Evolutionary conservation across 345 rosid species (phyloP).

Genomic region (Camelina hispida): DNA sequence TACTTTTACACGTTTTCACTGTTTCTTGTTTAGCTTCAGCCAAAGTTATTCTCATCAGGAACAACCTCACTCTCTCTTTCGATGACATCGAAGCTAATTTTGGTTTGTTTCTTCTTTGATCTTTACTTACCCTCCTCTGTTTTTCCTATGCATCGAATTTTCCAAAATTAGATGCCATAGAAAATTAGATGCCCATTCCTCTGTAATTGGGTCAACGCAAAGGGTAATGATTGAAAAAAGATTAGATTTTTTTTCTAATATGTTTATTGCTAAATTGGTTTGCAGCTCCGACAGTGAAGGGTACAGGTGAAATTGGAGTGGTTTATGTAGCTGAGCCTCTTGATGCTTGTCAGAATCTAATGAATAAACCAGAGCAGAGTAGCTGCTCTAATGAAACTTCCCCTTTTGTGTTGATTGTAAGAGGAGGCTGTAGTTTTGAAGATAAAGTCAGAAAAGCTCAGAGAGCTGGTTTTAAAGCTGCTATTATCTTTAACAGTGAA

Average conservation of each 20-base stretch:
- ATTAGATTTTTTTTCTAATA: neutral
- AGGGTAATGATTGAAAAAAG: neutral
- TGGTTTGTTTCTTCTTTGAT: conserved; percentile 48
- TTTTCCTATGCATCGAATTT: neutral
- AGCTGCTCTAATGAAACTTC: conserved; percentile 51
- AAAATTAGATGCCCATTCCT: too few relatives aligned
- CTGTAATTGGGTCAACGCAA: neutral
- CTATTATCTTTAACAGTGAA: conserved; percentile 67
- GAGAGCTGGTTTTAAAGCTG: conserved; percentile 81
- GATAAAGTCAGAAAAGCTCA: conserved; percentile 90
- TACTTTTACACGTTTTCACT: conserved; percentile 47
- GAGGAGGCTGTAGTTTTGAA: conserved; percentile 93
- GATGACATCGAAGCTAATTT: conserved; percentile 85
- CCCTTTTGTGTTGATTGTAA: conserved; percentile 64
- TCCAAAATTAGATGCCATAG: neutral
- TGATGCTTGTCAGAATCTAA: conserved; percentile 73
- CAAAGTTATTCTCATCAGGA: conserved; percentile 65
- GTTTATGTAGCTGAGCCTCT: conserved; percentile 72
- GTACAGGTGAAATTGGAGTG: conserved; percentile 71
- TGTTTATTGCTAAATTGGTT: neutral
- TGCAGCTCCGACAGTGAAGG: conserved; percentile 69
- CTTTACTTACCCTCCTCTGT: neutral
- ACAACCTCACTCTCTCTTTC: conserved; percentile 70
- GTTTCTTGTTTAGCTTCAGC: conserved; percentile 52
- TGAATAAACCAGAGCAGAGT: conserved; percentile 48